A percentile compares a stretch with the other conserved stretches of the same genome.
Evolutionary conservation across 805 yeast species (phyloP).

Genomic region (Isabelozyma heimii): DNA sequence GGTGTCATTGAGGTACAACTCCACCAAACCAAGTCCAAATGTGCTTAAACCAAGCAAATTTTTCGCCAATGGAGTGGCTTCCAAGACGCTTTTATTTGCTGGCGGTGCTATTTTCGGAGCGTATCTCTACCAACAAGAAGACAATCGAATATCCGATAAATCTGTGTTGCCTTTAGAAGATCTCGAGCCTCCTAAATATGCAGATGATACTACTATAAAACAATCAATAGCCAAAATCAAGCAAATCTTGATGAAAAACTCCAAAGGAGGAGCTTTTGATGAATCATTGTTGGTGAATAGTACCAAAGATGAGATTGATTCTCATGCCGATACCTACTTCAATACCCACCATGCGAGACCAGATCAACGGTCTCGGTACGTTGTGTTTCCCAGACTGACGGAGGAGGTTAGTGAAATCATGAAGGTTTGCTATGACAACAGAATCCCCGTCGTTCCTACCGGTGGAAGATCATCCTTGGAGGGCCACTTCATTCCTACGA

Average conservation of each 20-base stretch:
- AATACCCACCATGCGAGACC: constrained; percentile 31
- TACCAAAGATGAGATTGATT: constrained; percentile 18
- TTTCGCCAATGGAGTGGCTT: neutral
- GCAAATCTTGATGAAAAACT: constrained; percentile 7
- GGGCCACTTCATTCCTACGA: constrained; percentile 75
- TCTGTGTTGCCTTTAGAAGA: constrained; percentile 15
- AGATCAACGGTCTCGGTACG: constrained; percentile 31
- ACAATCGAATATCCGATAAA: neutral
- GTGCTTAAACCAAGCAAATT: neutral
- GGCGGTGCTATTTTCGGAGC: neutral
- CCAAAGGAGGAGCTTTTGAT: constrained; percentile 11
- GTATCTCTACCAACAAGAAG: neutral
- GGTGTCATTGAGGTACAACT: neutral
- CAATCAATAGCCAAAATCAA: constrained; percentile 21
- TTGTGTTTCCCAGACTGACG: constrained; percentile 63
- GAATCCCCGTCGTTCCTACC: constrained; percentile 71
- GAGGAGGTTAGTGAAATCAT: constrained; percentile 64
- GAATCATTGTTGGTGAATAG: constrained; percentile 18
- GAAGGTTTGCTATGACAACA: constrained; percentile 58
- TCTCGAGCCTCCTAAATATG: constrained; percentile 20
- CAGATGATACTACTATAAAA: constrained; percentile 13
- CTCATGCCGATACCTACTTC: constrained; percentile 33
- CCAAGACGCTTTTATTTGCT: neutral
- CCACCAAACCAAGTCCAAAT: neutral
- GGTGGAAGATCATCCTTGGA: constrained; percentile 80